Conservation (phyloP, 768 basidiomycete species). For the Dacryopinax spathularia region DNA sequence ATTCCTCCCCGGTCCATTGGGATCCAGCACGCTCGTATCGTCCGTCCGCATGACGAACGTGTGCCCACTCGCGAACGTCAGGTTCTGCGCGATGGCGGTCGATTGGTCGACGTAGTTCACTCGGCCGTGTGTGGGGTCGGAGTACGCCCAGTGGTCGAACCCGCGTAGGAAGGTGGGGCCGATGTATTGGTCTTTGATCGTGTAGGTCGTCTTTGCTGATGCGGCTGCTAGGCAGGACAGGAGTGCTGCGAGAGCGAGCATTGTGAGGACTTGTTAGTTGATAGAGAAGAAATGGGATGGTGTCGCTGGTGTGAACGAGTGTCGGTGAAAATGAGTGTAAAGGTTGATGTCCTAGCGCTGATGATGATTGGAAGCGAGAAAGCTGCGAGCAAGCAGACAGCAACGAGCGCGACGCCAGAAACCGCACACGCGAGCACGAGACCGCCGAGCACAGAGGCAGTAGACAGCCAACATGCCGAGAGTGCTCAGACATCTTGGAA, state of each 20-base stretch:
- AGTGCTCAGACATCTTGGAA: neutral
- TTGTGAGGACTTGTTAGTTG: too few relatives aligned
- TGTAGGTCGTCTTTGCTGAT: slow-evolving; percentile 14
- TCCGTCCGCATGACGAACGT: slow-evolving; percentile 50
- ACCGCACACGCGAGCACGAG: neutral
- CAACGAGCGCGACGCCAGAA: neutral
- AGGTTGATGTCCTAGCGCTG: too few relatives aligned
- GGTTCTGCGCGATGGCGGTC: slow-evolving; percentile 30
- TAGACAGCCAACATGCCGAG: slow-evolving; percentile 1
- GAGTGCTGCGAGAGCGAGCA: neutral
- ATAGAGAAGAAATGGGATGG: too few relatives aligned
- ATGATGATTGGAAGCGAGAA: neutral
- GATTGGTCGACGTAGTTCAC: slow-evolving; percentile 41
- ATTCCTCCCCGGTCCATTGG: slow-evolving; percentile 36
- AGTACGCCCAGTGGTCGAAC: slow-evolving; percentile 37
- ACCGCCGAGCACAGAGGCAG: too few relatives aligned
- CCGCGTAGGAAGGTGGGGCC: slow-evolving; percentile 33
- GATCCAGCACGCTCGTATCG: slow-evolving; percentile 24
- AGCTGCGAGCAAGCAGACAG: neutral
- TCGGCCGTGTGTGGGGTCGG: slow-evolving; percentile 54
- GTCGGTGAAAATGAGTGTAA: too few relatives aligned
- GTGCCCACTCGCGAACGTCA: slow-evolving; percentile 25
- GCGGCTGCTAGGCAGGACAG: neutral
- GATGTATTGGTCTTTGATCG: slow-evolving; percentile 20
- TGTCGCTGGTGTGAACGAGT: too few relatives aligned